phyloP scores from a whole-genome alignment of 169 alveolate species.

The Cyclospora cayetanensis region DNA sequence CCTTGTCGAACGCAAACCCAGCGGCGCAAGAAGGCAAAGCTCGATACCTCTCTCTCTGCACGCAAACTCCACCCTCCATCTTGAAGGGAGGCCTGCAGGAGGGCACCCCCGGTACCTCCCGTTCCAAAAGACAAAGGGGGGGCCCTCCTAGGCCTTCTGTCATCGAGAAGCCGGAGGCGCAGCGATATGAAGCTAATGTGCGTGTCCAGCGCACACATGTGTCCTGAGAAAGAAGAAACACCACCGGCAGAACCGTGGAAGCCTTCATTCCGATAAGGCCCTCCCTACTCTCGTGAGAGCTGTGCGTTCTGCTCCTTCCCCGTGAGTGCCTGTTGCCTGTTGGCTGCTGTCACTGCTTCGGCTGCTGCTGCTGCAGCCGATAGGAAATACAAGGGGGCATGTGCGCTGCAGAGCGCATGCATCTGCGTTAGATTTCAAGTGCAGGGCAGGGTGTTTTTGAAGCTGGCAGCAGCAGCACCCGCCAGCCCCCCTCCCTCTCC shows the following conservation, averaged over 20 bases:
- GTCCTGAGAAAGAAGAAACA: not conserved
- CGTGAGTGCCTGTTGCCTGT: not conserved
- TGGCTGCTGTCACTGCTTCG: not conserved
- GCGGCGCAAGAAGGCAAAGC: not conserved
- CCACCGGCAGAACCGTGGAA: not conserved
- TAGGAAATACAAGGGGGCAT: too few species aligned
- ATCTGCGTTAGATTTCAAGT: too few species aligned
- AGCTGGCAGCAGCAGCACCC: too few species aligned
- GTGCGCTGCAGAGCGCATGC: too few species aligned
- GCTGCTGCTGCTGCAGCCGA: not conserved
- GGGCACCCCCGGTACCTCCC: not conserved
- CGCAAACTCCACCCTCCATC: not conserved
- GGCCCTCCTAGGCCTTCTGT: not conserved
- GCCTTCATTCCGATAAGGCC: too few species aligned
- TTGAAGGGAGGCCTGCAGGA: not conserved
- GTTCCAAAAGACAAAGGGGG: not conserved
- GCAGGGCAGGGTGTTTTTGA: too few species aligned
- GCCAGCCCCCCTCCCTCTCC: too few species aligned
- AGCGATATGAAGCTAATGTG: not conserved
- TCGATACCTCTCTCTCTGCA: not conserved
- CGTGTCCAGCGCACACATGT: not conserved
- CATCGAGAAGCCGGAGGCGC: not conserved
- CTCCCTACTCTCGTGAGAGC: too few species aligned
- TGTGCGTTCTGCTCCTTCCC: not conserved
- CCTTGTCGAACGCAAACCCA: conserved; percentile 7